These are phyloP conservation scores for Talaromyces sp. DNA, from an alignment of 2,329 filamentous ascomycete species.

Conservation along the genomic window DNA sequence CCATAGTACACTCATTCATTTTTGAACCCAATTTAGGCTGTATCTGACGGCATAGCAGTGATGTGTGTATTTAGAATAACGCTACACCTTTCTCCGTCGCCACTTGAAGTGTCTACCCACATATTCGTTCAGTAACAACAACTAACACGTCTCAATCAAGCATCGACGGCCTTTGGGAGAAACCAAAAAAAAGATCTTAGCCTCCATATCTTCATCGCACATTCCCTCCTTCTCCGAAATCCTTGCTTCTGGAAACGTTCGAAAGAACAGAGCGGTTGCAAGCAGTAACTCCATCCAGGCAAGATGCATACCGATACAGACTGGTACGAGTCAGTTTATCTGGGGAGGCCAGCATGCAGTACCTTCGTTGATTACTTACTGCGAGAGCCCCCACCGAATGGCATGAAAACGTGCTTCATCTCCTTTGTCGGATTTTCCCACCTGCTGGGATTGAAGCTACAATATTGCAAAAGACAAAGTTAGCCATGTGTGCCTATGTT, in stretches of 20 bases:
- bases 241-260: slow-evolving; percentile 18
- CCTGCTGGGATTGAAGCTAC: slow-evolving; percentile 47
- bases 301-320: slow-evolving; percentile 66
- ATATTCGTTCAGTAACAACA: neutral
- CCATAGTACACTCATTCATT: neutral
- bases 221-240: slow-evolving; percentile 17
- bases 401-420: slow-evolving; percentile 57
- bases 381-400: slow-evolving; percentile 62
- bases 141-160: slow-evolving; percentile 26
- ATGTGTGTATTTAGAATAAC: neutral
- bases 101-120: neutral
- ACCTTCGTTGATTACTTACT: slow-evolving; percentile 25
- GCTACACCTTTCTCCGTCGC: neutral
- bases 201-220: slow-evolving; percentile 38
- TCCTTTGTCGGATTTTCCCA: slow-evolving; percentile 42
- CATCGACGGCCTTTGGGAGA: slow-evolving; percentile 39
- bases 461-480: neutral
- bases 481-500: neutral
- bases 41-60: neutral
- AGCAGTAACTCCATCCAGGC: slow-evolving; percentile 56
- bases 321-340: neutral
- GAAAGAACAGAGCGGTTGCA: slow-evolving; percentile 50
- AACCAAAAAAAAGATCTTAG: slow-evolving; percentile 44
- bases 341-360: neutral
- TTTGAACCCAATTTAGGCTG: neutral